Base-by-base conservation (phyloP, 306 rosid species). In the Prosopis cineraria region DNA sequence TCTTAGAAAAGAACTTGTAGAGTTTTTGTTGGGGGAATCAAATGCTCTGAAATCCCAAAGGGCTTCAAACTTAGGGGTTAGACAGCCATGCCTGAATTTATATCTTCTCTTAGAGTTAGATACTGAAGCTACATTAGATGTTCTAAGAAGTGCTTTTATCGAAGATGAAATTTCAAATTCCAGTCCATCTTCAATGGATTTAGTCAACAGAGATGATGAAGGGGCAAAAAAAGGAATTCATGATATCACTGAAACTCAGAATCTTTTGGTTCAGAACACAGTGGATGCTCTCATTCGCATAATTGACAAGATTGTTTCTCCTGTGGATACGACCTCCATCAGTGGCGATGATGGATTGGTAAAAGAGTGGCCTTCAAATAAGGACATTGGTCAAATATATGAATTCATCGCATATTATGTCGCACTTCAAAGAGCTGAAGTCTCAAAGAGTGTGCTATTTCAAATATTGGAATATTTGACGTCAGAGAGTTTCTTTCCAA, bases 401-500 rank as follows among this genome's bases (percentile, higher is more conserved):
- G 97, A 92, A 85, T 95, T 93, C 86, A 81, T 95, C 83, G 91
- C 97, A 25, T 85, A 81, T 72, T 93, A 91, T 85, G 98, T 93
- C 84, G 83, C 97, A 29, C 84, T 86, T 80, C 89, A 83, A 85
- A 91, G 76, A 68, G 97, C 96, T 45, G 82, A 77, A 53, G 86
- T 89, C 76, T 91, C 98, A n/a, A 93, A 80, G 85, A 74, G 69
- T 24, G 88, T 93, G 27, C 87, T 91, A 76, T 76, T 86, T 88
- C 90, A 87, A 77, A 88, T 93, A 72, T 87, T 95, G 78, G 90
- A 91, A 81, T 91, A 88, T 80, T 83, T 95, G 85, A 89, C 91
- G 22, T 88, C 90, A 43, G 85, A 84, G 34, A 72, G 82, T 87
- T 79, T 80, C 66, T 79, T 78, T 76, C 82, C 84, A 76, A 68